A percentile compares a stretch with the other conserved stretches of the same genome.
Conservation (phyloP, 371 early-diverging fungal species). For the Thermomucor indicae-seudaticae region DNA sequence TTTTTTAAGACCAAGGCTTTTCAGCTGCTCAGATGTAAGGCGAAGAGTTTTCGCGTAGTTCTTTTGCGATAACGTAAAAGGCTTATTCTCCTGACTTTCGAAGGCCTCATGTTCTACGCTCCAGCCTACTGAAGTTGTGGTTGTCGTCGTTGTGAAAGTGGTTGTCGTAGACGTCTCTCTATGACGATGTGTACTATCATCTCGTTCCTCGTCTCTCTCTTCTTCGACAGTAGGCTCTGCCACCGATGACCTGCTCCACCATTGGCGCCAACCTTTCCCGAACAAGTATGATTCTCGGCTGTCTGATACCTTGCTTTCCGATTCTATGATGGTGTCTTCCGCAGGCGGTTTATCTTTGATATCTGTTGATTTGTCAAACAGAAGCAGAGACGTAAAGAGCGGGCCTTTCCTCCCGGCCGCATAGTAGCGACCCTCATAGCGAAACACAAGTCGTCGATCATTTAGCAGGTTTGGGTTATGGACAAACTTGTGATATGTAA, state of each 20-base stretch:
- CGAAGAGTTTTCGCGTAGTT: constrained; percentile 84
- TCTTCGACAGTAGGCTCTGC: constrained; percentile 20
- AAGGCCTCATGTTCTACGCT: constrained; percentile 24
- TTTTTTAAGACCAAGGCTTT: constrained; percentile 70
- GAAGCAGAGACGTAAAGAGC: constrained; percentile 48
- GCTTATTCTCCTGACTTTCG: constrained; percentile 12
- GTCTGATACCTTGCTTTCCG: constrained; percentile 20
- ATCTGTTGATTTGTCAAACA: constrained; percentile 46
- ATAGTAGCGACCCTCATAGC: constrained; percentile 56
- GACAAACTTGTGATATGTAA: constrained; percentile 62
- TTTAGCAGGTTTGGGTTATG: constrained; percentile 63
- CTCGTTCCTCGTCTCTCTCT: not conserved
- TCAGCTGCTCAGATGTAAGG: constrained; percentile 84
- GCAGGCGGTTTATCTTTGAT: too few relatives aligned
- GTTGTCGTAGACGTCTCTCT: constrained; percentile 20
- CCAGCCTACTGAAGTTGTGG: constrained; percentile 45
- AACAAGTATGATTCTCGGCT: constrained; percentile 42
- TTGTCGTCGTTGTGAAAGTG: constrained; percentile 43
- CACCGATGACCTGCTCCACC: constrained; percentile 46
- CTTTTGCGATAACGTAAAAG: constrained; percentile 21
- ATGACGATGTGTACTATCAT: not conserved
- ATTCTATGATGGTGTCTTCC: not conserved
- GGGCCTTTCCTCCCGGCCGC: constrained; percentile 44
- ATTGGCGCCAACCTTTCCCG: constrained; percentile 51
- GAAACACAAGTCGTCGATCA: constrained; percentile 65